Evolutionary conservation across 768 basidiomycete genomes (phyloP), one percentile per base, ranked within the genome.

Genomic region (Boletus rubroflammeus): DNA sequence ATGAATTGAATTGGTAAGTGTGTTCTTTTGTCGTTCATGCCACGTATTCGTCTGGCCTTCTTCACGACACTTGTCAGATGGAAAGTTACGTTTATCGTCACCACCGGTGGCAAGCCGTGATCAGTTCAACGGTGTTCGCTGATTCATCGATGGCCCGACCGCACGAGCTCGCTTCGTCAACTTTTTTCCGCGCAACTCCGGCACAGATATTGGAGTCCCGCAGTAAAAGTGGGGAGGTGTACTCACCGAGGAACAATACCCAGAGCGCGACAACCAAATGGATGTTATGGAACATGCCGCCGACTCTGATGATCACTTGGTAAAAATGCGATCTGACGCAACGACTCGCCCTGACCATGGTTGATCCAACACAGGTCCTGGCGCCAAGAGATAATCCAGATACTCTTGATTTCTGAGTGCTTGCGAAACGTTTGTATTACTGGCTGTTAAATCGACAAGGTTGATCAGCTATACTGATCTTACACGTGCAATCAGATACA

Each of bases 271-370:
- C 56, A 71, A 56, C 1, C 56, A 67, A 13, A 67, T 77, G 58
- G 77, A 79, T 39, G 57, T 52, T 8, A 65, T 72, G 51, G 79
- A 81, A 47, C 74, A 79, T 47, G 77, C 78, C 9, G 60, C 59
- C 23, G 64, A 79, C 50, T 81, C 77, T 11, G 48, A 58, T 80
- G 38, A 75, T 72, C 34, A 78, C 76, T 38, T 84, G 83, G 83
- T 81, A 64, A 35, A 51, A 41, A 15, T 44, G 44, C 6, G 28
- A 26, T 42, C 13, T 40, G 39, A 56, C 15, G 32, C 29, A 9
- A 35, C 7, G 23, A 19, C 36, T 25, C 17, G 11, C 40, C 35
- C 34, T 43, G 2, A 36, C 23, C 26, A 23, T 23, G 28, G 36
- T 8, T 47, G 31, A 39, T 21, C 39, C 32, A 29, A 39, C 39